These are phyloP conservation scores for Echites panduratus DNA, from an alignment of 257 asterid genomes.

Conservation along the genomic window DNA sequence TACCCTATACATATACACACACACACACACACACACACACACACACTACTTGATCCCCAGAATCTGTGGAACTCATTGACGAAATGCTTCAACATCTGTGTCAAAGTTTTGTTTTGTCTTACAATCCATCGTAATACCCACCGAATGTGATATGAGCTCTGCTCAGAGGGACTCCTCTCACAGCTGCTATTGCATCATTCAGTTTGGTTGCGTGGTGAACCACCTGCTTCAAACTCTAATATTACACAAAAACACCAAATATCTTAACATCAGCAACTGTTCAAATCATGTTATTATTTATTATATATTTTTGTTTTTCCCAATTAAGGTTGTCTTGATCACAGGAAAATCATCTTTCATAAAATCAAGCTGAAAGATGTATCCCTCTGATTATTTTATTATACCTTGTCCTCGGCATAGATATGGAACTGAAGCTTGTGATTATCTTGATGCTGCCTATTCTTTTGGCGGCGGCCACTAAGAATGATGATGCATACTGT, in stretches of 20 bases:
- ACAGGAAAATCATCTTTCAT: not conserved
- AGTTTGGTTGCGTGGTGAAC: constrained; percentile 31
- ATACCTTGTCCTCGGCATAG: constrained; percentile 50
- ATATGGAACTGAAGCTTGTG: constrained; percentile 52
- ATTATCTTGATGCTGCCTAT: constrained; percentile 26
- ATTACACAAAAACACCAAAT: not conserved
- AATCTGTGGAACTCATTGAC: not conserved
- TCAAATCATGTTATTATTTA: not conserved
- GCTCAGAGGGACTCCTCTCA: constrained; percentile 37
- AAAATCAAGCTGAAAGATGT: not conserved
- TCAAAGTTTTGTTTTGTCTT: not conserved
- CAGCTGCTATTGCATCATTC: constrained; percentile 47
- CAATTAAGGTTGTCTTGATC: not conserved
- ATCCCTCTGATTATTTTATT: too few relatives aligned
- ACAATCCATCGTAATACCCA: constrained; percentile 46
- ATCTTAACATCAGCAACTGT: not conserved
- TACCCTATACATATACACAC: too few relatives aligned
- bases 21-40: too few relatives aligned
- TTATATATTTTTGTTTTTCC: not conserved
- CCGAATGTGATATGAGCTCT: constrained; percentile 62
- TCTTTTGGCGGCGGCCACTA: constrained; percentile 27
- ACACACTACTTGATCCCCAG: not conserved
- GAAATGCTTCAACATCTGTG: not conserved
- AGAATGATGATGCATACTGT: constrained; percentile 55
- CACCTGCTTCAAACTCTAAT: constrained; percentile 48